Evolutionary conservation across 306 rosid species (phyloP).

Genomic region (Pyrus betulifolia): DNA sequence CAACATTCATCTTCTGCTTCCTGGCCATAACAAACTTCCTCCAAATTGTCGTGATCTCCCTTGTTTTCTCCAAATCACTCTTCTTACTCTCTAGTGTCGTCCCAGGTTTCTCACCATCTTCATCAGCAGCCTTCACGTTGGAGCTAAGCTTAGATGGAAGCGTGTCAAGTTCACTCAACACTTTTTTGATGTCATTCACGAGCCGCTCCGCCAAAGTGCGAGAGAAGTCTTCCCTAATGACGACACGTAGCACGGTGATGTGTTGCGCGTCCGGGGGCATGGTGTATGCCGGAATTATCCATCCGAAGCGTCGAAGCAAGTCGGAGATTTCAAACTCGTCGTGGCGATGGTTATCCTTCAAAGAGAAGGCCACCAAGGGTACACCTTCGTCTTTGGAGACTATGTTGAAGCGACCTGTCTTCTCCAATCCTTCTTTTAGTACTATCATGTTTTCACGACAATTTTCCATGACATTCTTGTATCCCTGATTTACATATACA

Average conservation of each 20-base stretch:
- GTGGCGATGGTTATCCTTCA: constrained; percentile 52
- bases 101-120: background rate
- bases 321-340: constrained; percentile 76
- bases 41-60: constrained; percentile 72
- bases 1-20: constrained; percentile 60
- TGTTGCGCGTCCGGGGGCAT: constrained; percentile 89
- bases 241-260: constrained; percentile 75
- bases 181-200: constrained; percentile 51
- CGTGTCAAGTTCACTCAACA: constrained; percentile 63
- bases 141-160: constrained; percentile 42
- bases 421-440: constrained; percentile 64
- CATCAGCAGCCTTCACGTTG: background rate
- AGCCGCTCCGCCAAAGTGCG: constrained; percentile 90
- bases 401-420: constrained; percentile 54
- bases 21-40: constrained; percentile 67
- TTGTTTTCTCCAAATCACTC: constrained; percentile 47
- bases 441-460: constrained; percentile 85
- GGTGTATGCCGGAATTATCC: constrained; percentile 95
- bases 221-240: constrained; percentile 82
- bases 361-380: constrained; percentile 79
- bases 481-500: constrained; percentile 38
- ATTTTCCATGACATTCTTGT: constrained; percentile 78
- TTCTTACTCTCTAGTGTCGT: constrained; percentile 27
- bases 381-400: constrained; percentile 82
- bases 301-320: constrained; percentile 62